These are phyloP conservation scores for Tetrahymena malaccensis DNA, from an alignment of 73 alveolate species.

Conservation along the genomic window DNA sequence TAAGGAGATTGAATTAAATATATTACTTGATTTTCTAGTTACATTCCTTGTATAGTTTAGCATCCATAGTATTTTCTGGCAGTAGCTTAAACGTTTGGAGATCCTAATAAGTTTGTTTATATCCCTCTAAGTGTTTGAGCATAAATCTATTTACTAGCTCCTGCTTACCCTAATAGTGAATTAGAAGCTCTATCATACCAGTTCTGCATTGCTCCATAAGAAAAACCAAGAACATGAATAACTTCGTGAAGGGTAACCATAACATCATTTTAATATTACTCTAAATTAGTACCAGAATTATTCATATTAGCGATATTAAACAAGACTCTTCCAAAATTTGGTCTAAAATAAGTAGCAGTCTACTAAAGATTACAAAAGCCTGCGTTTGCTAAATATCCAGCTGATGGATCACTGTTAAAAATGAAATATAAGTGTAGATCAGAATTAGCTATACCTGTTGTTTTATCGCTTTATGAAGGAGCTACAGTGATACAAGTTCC, in stretches of 20 bases:
- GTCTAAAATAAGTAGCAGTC: not conserved
- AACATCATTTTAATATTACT: not conserved
- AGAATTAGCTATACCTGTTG: not conserved
- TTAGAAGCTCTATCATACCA: not conserved
- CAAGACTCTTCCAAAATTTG: not conserved
- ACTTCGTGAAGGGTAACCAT: not conserved
- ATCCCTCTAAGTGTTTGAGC: not conserved
- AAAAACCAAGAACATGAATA: not conserved
- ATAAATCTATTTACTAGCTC: not conserved
- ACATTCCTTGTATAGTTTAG: not conserved
- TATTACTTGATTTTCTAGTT: not conserved
- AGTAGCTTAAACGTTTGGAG: not conserved
- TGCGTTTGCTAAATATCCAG: not conserved
- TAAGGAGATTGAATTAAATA: not conserved
- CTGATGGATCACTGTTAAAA: not conserved
- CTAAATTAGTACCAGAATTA: not conserved
- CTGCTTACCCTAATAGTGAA: not conserved
- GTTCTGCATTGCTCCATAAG: not conserved
- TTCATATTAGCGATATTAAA: not conserved
- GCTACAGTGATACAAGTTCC: not conserved
- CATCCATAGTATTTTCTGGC: not conserved
- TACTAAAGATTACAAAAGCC: not conserved
- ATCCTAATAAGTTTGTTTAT: not conserved
- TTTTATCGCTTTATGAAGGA: not conserved
- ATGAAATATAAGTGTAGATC: not conserved